Percentiles rank a stretch among this genome's conserved stretches.
Conservation (phyloP, 2,329 filamentous ascomycete genomes). For the Colletotrichum sojae region DNA sequence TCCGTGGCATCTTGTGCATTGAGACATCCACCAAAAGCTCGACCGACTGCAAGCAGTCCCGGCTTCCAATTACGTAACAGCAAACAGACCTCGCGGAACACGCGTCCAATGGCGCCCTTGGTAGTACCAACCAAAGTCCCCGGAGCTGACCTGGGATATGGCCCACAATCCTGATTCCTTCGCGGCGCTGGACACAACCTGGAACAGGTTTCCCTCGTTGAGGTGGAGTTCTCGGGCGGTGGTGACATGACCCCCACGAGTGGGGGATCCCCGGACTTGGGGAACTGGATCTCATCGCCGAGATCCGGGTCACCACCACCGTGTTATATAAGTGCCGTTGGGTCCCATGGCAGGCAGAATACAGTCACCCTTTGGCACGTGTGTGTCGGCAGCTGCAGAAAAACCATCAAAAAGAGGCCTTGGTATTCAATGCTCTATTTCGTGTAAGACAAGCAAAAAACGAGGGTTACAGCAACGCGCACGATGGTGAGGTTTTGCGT, state of each 20-base stretch:
- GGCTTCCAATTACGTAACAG: not conserved
- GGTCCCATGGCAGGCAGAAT: too few species aligned
- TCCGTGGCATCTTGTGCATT: not conserved
- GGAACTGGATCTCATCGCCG: too few species aligned
- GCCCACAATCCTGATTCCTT: slow-evolving; percentile 3
- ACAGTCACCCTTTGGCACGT: too few species aligned
- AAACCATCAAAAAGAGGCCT: too few species aligned
- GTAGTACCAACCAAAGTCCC: not conserved
- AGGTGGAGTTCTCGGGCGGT: not conserved
- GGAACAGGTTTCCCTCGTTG: not conserved
- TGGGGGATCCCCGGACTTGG: not conserved
- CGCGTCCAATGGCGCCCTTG: not conserved
- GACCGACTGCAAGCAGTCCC: not conserved
- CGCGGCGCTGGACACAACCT: not conserved
- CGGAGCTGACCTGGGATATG: not conserved
- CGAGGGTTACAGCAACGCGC: too few species aligned
- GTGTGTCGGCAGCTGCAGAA: too few species aligned
- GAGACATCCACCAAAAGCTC: not conserved
- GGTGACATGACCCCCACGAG: not conserved
- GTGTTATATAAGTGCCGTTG: too few species aligned
- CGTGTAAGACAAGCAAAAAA: too few species aligned
- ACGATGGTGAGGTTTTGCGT: too few species aligned
- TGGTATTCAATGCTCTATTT: too few species aligned
- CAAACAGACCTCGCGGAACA: not conserved
- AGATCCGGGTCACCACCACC: slow-evolving; percentile 36